Percentiles rank a stretch among this genome's conserved stretches.
phyloP scores from a whole-genome alignment of 345 rosid species.

The Ailanthus altissimus region DNA sequence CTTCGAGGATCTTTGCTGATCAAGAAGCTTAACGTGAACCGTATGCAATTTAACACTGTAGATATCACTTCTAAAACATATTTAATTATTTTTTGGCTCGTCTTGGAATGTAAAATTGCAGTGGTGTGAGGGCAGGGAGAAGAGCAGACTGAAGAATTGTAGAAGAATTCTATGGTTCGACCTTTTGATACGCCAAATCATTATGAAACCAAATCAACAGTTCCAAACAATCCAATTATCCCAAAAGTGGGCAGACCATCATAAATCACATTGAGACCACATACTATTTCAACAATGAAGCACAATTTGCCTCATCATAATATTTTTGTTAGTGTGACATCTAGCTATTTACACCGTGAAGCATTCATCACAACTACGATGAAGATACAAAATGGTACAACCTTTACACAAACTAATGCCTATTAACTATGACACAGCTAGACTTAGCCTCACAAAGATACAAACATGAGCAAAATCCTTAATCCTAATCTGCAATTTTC shows the following conservation, averaged over 20 bases:
- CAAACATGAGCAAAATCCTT: conserved; percentile 18
- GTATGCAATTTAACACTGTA: background rate
- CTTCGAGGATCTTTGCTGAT: background rate
- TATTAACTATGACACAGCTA: background rate
- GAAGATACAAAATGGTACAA: background rate
- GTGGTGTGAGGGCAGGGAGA: background rate
- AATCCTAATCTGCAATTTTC: background rate
- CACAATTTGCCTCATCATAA: too few species aligned
- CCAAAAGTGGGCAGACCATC: background rate
- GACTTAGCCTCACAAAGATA: background rate
- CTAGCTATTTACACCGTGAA: background rate
- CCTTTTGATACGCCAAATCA: too few species aligned
- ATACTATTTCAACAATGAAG: too few species aligned
- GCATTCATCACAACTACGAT: background rate
- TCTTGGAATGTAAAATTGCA: background rate
- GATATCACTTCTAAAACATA: too few species aligned
- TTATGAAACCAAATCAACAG: too few species aligned
- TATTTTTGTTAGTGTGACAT: background rate
- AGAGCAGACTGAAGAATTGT: too few species aligned
- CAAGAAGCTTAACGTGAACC: background rate
- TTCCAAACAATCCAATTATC: too few species aligned
- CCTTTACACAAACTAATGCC: background rate
- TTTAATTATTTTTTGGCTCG: too few species aligned
- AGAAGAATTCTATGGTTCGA: too few species aligned
- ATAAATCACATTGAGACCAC: background rate